Percentiles rank a stretch among this genome's conserved stretches.
phyloP scores from a whole-genome alignment of 2,329 filamentous ascomycete species.

The Chaetomiaceae sp. region DNA sequence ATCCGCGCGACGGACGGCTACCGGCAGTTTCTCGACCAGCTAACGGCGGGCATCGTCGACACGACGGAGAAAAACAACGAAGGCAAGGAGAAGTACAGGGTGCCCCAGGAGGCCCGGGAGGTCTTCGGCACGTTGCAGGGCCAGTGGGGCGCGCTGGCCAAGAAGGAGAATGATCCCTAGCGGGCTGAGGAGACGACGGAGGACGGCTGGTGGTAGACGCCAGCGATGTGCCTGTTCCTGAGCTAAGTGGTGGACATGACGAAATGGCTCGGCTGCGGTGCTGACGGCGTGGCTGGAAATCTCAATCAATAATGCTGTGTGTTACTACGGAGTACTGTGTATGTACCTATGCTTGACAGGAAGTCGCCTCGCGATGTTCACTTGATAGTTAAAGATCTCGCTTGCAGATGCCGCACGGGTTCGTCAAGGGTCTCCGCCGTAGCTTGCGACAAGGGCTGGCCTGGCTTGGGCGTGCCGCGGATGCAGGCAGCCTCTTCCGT shows the following conservation, averaged over 20 bases:
- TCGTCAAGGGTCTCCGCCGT: too few relatives aligned
- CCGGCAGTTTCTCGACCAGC: conserved; percentile 32
- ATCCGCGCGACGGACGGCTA: conserved; percentile 38
- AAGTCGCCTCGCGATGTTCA: too few relatives aligned
- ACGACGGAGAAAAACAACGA: conserved; percentile 30
- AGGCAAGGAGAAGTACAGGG: conserved; percentile 30
- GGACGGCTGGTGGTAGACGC: neutral
- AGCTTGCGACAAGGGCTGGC: conserved; percentile 5
- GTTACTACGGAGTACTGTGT: too few relatives aligned
- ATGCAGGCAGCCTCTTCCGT: neutral
- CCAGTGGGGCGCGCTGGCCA: neutral
- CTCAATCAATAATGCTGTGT: too few relatives aligned
- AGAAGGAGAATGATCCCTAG: neutral
- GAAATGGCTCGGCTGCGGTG: neutral
- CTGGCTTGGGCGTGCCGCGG: conserved; percentile 5
- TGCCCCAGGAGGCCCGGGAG: conserved; percentile 18
- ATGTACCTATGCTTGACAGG: too few relatives aligned
- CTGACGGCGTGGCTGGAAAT: too few relatives aligned
- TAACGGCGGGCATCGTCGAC: conserved; percentile 36
- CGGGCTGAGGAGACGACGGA: neutral
- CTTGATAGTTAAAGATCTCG: too few relatives aligned
- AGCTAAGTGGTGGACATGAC: neutral
- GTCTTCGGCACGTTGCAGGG: neutral
- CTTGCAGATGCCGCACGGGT: too few relatives aligned
- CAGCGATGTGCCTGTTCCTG: neutral